These are phyloP conservation scores for Boletus vinaceobasis DNA, from an alignment of 768 basidiomycete species.

Conservation along the genomic window DNA sequence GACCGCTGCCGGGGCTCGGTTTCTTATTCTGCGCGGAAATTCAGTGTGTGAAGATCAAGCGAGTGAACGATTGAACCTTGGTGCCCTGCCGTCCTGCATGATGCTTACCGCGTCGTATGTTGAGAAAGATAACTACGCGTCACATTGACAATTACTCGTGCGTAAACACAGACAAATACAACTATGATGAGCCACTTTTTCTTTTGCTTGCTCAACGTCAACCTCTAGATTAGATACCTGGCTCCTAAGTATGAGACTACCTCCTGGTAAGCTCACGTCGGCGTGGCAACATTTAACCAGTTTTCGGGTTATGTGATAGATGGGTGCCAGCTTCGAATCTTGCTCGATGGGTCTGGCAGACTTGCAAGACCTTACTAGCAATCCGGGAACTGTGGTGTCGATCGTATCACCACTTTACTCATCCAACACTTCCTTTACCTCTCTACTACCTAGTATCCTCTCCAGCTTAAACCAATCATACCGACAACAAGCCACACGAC, in stretches of 20 bases:
- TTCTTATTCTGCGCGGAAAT: conserved; percentile 71
- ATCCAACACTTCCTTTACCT: conserved; percentile 15
- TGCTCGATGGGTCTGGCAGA: not conserved
- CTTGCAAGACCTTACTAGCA: not conserved
- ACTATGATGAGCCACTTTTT: too few relatives aligned
- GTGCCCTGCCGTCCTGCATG: conserved; percentile 82
- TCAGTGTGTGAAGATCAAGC: not conserved
- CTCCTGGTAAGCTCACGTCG: too few relatives aligned
- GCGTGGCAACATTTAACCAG: not conserved
- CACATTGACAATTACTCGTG: too few relatives aligned
- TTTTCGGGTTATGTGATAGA: not conserved
- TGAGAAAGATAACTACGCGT: not conserved
- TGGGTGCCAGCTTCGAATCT: not conserved
- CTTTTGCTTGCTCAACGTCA: too few relatives aligned
- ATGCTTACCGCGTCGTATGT: not conserved
- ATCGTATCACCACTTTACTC: not conserved
- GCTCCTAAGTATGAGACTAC: too few relatives aligned
- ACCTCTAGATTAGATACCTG: too few relatives aligned
- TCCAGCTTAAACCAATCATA: conserved; percentile 89
- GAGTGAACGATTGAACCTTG: conserved; percentile 46
- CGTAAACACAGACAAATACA: conserved; percentile 20
- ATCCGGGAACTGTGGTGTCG: not conserved
- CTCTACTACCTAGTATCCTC: conserved; percentile 50
- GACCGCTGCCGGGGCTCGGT: conserved; percentile 90
- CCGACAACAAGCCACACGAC: conserved; percentile 77